Percentiles rank a stretch among this genome's conserved stretches.
Conservation (phyloP, 176 grass and related monocot genomes). For the Oryza nivara region DNA sequence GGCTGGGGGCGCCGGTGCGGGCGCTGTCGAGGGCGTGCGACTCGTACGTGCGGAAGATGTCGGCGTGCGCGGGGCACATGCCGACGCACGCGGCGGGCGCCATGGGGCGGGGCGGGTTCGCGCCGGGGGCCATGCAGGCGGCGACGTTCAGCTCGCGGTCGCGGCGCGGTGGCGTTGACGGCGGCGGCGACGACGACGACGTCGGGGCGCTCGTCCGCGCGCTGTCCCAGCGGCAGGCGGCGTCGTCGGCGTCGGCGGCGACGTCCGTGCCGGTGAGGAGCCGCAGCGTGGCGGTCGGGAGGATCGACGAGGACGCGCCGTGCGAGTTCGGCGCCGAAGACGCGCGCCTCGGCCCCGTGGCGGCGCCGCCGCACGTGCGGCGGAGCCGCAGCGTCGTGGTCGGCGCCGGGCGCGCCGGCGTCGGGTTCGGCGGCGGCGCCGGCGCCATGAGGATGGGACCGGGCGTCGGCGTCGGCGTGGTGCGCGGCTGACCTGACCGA, state of each 20-base stretch:
- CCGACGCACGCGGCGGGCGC: conserved; percentile 32
- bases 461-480: neutral
- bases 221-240: conserved; percentile 41
- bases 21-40: conserved; percentile 65
- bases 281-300: conserved; percentile 51
- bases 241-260: neutral
- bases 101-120: conserved; percentile 34
- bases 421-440: no score
- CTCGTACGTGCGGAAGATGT: conserved; percentile 61
- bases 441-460: neutral
- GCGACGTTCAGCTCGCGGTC: conserved; percentile 47
- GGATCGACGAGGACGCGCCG: conserved; percentile 70
- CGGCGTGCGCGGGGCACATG: conserved; percentile 54
- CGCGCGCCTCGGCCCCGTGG: conserved; percentile 23
- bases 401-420: neutral
- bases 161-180: neutral
- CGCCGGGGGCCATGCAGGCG: conserved; percentile 17
- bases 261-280: conserved; percentile 43
- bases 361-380: conserved; percentile 7
- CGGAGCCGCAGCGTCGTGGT: conserved; percentile 44
- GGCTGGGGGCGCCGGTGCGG: conserved; percentile 47
- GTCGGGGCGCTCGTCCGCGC: conserved; percentile 49
- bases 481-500: conserved; percentile 17
- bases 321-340: conserved; percentile 55
- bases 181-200: conserved; percentile 31